phyloP scores from a whole-genome alignment of 306 rosid genomes.

The Rosa chinensis region DNA sequence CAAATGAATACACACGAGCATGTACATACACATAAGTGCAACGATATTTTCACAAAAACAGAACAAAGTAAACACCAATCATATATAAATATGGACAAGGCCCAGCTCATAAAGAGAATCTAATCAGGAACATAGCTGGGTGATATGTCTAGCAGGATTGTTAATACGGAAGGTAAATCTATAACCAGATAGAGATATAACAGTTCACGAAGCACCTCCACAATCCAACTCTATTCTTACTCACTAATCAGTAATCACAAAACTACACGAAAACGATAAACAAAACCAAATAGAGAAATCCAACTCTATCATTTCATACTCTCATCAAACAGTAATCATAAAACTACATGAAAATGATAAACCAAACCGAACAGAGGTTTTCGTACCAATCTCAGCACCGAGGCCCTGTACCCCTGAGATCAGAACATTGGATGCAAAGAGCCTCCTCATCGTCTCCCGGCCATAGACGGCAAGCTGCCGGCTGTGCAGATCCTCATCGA shows the following conservation, averaged over 20 bases:
- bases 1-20: background rate
- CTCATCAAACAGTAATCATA: background rate
- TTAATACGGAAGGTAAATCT: background rate
- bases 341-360: background rate
- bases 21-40: background rate
- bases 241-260: background rate
- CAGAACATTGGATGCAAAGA: slow-evolving; percentile 74
- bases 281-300: background rate
- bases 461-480: slow-evolving; percentile 97
- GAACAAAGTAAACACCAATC: background rate
- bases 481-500: slow-evolving; percentile 97
- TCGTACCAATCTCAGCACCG: slow-evolving; percentile 87
- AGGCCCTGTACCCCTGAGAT: slow-evolving; percentile 93
- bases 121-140: background rate
- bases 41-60: background rate
- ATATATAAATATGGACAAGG: background rate
- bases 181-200: background rate
- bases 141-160: background rate
- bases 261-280: background rate
- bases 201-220: background rate
- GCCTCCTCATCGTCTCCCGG: slow-evolving; percentile 90
- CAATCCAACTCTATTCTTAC: background rate
- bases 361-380: background rate
- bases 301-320: background rate
- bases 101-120: background rate